phyloP scores from a whole-genome alignment of 176 grass and related monocot genomes.

The Carex kokanica region DNA sequence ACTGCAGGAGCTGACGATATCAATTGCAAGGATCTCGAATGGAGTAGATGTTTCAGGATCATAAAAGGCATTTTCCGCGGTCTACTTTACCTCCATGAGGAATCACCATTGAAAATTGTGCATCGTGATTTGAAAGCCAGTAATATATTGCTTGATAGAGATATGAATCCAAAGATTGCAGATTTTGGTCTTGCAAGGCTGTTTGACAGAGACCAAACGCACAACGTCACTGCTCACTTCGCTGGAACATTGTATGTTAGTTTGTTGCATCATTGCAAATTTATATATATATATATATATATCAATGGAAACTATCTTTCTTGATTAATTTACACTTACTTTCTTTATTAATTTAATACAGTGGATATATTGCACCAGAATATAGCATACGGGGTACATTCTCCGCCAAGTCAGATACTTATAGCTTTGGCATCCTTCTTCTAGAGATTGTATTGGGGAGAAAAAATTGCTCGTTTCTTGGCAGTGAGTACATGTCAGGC shows the following conservation, averaged over 20 bases:
- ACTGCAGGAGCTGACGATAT: background rate
- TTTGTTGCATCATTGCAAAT: too few relatives aligned
- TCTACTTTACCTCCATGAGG: constrained; percentile 19
- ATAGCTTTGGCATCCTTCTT: background rate
- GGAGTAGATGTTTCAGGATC: constrained; percentile 2
- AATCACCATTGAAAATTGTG: constrained; percentile 22
- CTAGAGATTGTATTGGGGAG: background rate
- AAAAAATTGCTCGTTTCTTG: background rate
- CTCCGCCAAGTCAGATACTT: background rate
- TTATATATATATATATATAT: too few relatives aligned
- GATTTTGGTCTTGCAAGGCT: constrained; percentile 27
- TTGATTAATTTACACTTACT: too few relatives aligned
- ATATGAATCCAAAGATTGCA: constrained; percentile 28
- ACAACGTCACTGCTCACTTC: background rate
- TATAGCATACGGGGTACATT: background rate
- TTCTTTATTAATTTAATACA: too few relatives aligned
- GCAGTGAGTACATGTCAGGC: background rate
- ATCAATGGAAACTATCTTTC: background rate
- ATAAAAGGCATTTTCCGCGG: constrained; percentile 22
- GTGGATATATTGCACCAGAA: too few relatives aligned
- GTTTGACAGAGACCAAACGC: constrained; percentile 5
- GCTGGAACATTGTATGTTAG: constrained; percentile 26
- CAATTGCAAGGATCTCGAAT: background rate
- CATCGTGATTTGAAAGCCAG: constrained; percentile 26
- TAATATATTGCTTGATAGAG: constrained; percentile 27